These are phyloP conservation scores for Ascochyta lentis DNA, from an alignment of 2,329 filamentous ascomycete species.

Conservation along the genomic window DNA sequence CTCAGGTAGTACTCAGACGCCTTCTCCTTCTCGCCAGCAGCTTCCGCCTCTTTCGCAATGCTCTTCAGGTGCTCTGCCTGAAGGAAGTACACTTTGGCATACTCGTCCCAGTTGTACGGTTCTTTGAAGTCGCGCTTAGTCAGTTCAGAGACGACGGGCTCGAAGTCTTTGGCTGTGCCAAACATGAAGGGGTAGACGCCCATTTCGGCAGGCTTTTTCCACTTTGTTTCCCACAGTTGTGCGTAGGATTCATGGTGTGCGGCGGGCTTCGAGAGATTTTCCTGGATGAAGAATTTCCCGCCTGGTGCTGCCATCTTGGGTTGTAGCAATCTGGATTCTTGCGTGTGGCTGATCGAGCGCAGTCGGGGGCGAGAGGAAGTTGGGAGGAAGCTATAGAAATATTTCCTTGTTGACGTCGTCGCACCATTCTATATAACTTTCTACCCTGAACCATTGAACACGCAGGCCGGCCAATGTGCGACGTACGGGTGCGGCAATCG, in stretches of 20 bases:
- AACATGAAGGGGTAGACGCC: conserved; percentile 79
- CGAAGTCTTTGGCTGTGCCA: conserved; percentile 70
- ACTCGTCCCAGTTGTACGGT: conserved; percentile 66
- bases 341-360: neutral
- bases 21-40: conserved; percentile 56
- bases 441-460: neutral
- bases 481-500: conserved; percentile 1
- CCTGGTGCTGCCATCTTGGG: conserved; percentile 51
- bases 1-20: conserved; percentile 68
- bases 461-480: neutral
- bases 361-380: neutral
- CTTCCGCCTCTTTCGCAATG: conserved; percentile 60
- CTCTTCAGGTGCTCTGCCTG: conserved; percentile 64
- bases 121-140: conserved; percentile 69
- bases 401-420: neutral
- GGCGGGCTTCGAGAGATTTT: conserved; percentile 51
- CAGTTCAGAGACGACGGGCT: conserved; percentile 70
- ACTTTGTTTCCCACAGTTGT: conserved; percentile 74
- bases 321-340: neutral
- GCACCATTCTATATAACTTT: conserved; percentile 4
- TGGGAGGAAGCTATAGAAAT: too few relatives aligned
- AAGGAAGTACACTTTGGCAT: conserved; percentile 68
- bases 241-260: conserved; percentile 56
- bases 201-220: conserved; percentile 69
- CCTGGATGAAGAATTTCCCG: conserved; percentile 56